phyloP scores from a whole-genome alignment of 192 early-diverging fungal species.

The Gonapodya prolifera region DNA sequence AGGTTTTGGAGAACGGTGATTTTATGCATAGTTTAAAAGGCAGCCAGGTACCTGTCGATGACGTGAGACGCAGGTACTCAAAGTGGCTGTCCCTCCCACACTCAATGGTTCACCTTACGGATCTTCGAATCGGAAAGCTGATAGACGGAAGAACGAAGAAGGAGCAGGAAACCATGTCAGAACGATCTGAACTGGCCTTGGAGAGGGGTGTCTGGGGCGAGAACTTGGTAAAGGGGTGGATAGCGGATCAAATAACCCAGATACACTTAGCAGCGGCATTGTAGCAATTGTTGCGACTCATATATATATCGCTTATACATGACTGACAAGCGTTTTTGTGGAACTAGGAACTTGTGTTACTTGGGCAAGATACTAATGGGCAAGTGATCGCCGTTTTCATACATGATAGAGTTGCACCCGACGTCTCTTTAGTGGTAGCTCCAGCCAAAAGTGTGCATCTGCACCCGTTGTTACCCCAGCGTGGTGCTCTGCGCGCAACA shows the following conservation, averaged over 20 bases:
- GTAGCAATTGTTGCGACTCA: background rate
- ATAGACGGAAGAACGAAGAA: background rate
- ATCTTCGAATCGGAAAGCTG: background rate
- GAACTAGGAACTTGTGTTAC: too few species aligned
- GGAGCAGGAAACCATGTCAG: background rate
- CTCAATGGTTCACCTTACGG: background rate
- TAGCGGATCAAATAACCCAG: background rate
- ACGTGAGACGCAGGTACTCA: background rate
- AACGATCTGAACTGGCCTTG: background rate
- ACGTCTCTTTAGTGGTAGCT: too few species aligned
- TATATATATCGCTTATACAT: too few species aligned
- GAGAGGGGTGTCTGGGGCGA: background rate
- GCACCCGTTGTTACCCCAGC: too few species aligned
- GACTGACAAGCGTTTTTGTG: too few species aligned
- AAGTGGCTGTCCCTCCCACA: background rate
- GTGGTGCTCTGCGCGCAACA: too few species aligned
- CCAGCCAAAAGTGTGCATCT: too few species aligned
- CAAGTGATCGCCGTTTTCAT: too few species aligned
- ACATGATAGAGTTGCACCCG: too few species aligned
- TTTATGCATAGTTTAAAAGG: background rate
- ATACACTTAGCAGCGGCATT: background rate
- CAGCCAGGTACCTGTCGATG: background rate
- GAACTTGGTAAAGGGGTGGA: background rate
- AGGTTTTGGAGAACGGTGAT: background rate
- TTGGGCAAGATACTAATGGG: too few species aligned